Percentiles rank a stretch among this genome's conserved stretches.
phyloP scores from a whole-genome alignment of 768 basidiomycete genomes.

The Amanita subjunquillea region DNA sequence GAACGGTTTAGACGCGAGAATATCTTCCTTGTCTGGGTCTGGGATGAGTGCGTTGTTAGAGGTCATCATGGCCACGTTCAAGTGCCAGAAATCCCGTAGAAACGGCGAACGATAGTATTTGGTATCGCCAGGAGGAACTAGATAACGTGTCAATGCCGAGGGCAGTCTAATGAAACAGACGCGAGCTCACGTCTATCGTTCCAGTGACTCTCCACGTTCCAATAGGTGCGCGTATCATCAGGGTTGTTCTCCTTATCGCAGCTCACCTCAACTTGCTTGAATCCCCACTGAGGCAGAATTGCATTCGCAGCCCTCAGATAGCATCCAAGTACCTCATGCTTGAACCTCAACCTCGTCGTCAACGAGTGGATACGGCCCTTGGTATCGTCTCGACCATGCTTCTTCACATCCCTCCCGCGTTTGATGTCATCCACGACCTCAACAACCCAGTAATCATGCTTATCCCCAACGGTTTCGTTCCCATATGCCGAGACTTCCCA shows the following conservation, averaged over 20 bases:
- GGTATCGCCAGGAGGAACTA: slow-evolving; percentile 76
- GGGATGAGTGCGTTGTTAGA: slow-evolving; percentile 98
- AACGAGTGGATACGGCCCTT: slow-evolving; percentile 63
- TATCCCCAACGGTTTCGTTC: slow-evolving; percentile 79
- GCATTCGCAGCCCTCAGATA: slow-evolving; percentile 86
- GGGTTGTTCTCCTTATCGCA: slow-evolving; percentile 86
- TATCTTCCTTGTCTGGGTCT: slow-evolving; percentile 97
- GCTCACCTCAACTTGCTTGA: slow-evolving; percentile 96
- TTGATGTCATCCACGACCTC: slow-evolving; percentile 90
- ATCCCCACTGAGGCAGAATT: slow-evolving; percentile 94
- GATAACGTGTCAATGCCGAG: background rate
- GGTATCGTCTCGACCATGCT: background rate
- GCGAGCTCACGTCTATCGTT: slow-evolving; percentile 76
- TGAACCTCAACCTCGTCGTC: slow-evolving; percentile 83
- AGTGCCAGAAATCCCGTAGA: slow-evolving; percentile 94
- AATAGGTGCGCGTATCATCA: slow-evolving; percentile 77
- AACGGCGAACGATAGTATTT: slow-evolving; percentile 89
- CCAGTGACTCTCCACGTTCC: slow-evolving; percentile 98
- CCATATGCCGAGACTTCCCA: slow-evolving; percentile 94
- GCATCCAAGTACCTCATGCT: slow-evolving; percentile 69
- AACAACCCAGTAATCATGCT: slow-evolving; percentile 84
- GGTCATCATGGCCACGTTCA: slow-evolving; percentile 99
- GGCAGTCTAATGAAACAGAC: slow-evolving; percentile 2
- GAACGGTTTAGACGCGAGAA: slow-evolving; percentile 83
- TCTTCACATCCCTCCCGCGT: slow-evolving; percentile 33